Base-by-base conservation (phyloP, 192 early-diverging fungal species). In the Backusella morwellensis region DNA sequence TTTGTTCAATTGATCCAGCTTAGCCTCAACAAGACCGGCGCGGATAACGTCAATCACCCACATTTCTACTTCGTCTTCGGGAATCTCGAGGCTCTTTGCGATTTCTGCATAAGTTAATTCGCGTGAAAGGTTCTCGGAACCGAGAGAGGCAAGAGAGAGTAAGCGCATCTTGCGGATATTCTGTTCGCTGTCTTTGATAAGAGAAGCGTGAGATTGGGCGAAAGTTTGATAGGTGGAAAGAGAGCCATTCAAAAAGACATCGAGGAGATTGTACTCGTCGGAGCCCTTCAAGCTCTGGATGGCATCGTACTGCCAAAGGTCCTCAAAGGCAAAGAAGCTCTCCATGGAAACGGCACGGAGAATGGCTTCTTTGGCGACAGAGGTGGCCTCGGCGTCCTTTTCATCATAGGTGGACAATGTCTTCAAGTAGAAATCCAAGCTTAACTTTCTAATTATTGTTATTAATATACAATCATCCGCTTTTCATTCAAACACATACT, bases 21-120 rank as follows among this genome's bases (percentile, higher is more conserved):
- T 95, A 75, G 93, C 96, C 79, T 99, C 96, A 21, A 98, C 88
- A 76, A 99, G 88, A 54, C 95, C 94, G 34, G 94, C 91, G 44
- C 95, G 93, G 68, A 99, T 96, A 12, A 91, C 95, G 79, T 96
- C 94, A 81, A 99, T 97, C 23, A 96, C 90, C 96, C 96, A 99
- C 87, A 96, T 82, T 87, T 99, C 97, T 12, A 99, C 96, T 35
- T 97, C 94, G 19, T 86, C 88, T 70, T 90, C 90, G 15, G 87
- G 82, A 68, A 99, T 89, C 68, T 90, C 89, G 36, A 99, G 86
- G 3, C 90, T 91, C 68, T 86, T 82, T 50, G 93, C 89, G 67
- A 99, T 91, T n/a, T 86, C 81, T 67, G 78, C 72, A 81, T 96
- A 97, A 44, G 90, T 82, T 78, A 99, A 85, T 67, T 89, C 88